Evolutionary conservation across 2,329 filamentous ascomycete genomes (phyloP).

Genomic region (Penicillium freii): DNA sequence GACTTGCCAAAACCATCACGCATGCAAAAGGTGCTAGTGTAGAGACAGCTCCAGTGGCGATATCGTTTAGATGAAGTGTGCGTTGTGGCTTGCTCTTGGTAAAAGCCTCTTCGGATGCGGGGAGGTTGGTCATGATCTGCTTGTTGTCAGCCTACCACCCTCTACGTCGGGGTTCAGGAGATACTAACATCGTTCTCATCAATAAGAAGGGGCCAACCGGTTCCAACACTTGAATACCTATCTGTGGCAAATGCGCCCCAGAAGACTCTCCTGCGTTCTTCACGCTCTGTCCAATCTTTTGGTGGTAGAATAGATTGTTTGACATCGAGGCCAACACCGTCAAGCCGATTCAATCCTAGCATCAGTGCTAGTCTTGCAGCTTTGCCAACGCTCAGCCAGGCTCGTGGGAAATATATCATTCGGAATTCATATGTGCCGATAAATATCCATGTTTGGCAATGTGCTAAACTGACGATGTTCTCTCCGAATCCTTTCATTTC

Average conservation of each 20-base stretch:
- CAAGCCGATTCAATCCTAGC: slow-evolving; percentile 87
- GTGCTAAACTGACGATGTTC: slow-evolving; percentile 77
- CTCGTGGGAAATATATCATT: slow-evolving; percentile 93
- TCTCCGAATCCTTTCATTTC: slow-evolving; percentile 93
- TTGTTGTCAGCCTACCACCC: slow-evolving; percentile 19
- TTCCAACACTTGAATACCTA: slow-evolving; percentile 91
- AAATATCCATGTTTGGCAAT: slow-evolving; percentile 81
- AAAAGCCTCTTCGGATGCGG: slow-evolving; percentile 80
- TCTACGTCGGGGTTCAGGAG: neutral
- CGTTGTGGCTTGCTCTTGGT: slow-evolving; percentile 73
- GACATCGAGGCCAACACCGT: slow-evolving; percentile 78
- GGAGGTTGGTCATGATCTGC: slow-evolving; percentile 77
- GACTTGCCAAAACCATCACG: slow-evolving; percentile 78
- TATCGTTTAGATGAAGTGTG: slow-evolving; percentile 61
- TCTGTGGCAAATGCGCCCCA: slow-evolving; percentile 93
- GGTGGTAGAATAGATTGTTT: slow-evolving; percentile 87
- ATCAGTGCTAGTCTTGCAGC: slow-evolving; percentile 81
- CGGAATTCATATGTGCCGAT: slow-evolving; percentile 89
- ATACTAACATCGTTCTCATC: slow-evolving; percentile 75
- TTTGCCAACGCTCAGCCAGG: slow-evolving; percentile 87
- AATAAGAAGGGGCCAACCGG: slow-evolving; percentile 93
- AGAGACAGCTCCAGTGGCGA: slow-evolving; percentile 61
- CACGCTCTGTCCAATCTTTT: slow-evolving; percentile 88
- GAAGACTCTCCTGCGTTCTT: slow-evolving; percentile 87
- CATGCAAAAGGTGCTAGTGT: slow-evolving; percentile 76